Conservation (phyloP, 345 rosid genomes). For the Populus alba region DNA sequence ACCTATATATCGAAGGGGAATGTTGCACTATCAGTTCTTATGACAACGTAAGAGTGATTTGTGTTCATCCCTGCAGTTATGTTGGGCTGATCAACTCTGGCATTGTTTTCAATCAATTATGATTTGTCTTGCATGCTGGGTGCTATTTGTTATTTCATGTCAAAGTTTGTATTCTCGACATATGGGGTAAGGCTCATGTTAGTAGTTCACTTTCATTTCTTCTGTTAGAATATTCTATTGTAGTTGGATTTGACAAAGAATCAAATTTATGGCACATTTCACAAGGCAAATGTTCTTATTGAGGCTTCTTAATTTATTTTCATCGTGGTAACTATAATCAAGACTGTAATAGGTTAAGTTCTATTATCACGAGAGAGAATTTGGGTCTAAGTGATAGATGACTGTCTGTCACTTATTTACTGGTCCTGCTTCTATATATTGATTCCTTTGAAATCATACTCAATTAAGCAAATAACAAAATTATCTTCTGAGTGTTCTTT, state of each 20-base stretch:
- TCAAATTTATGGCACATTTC: not conserved
- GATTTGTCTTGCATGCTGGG: not conserved
- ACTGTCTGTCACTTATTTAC: not conserved
- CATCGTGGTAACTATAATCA: not conserved
- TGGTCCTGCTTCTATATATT: not conserved
- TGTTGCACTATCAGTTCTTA: conserved; percentile 94
- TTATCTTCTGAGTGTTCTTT: not conserved
- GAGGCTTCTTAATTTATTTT: not conserved
- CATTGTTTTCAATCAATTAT: not conserved
- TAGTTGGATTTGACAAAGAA: not conserved
- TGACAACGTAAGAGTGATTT: conserved; percentile 74
- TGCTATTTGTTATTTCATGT: too few species aligned
- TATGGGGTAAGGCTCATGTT: too few species aligned
- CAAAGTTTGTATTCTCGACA: too few species aligned
- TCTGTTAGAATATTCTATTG: too few species aligned
- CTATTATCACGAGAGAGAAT: not conserved
- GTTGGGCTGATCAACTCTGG: conserved; percentile 13
- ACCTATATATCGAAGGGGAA: conserved; percentile 95
- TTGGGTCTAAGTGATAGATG: not conserved
- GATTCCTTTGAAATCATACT: not conserved
- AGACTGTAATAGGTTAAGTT: not conserved
- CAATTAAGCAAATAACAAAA: not conserved
- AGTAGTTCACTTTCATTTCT: not conserved
- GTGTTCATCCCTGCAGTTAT: not conserved
- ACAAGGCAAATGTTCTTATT: not conserved